Conservation (phyloP, 257 asterid species). For the Fraxinus anomala region DNA sequence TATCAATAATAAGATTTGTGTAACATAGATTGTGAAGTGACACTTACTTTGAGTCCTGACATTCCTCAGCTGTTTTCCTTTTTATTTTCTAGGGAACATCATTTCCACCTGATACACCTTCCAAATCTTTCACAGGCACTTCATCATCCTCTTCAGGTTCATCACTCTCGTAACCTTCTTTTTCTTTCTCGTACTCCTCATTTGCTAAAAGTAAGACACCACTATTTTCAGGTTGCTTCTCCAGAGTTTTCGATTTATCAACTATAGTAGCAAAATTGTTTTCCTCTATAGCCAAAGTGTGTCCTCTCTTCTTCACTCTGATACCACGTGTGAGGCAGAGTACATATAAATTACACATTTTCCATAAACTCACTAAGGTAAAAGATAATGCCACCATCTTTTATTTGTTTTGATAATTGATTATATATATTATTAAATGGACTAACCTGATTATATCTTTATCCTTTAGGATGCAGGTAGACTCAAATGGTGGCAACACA, state of each 20-base stretch:
- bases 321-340: conserved; percentile 9
- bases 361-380: conserved; percentile 8
- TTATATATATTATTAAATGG: not conserved
- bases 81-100: conserved; percentile 47
- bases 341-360: conserved; percentile 12
- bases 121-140: conserved; percentile 35
- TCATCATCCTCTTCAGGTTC: conserved; percentile 37
- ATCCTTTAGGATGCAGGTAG: conserved; percentile 61
- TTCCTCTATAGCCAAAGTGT: conserved; percentile 43
- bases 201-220: conserved; percentile 68
- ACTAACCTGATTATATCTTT: conserved; percentile 76
- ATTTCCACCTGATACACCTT: conserved; percentile 34
- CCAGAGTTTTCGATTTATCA: conserved; percentile 41
- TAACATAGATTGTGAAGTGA: conserved; percentile 5
- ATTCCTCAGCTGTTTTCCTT: conserved; percentile 66
- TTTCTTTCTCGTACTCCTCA: conserved; percentile 72
- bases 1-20: not conserved
- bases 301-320: conserved; percentile 68
- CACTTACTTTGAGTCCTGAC: conserved; percentile 55
- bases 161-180: conserved; percentile 64
- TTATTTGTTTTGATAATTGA: not conserved
- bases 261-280: conserved; percentile 37
- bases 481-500: conserved; percentile 78
- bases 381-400: not conserved
- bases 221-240: conserved; percentile 45